Conservation (phyloP, 805 yeast species). For the Yamadazyma philogaea region DNA sequence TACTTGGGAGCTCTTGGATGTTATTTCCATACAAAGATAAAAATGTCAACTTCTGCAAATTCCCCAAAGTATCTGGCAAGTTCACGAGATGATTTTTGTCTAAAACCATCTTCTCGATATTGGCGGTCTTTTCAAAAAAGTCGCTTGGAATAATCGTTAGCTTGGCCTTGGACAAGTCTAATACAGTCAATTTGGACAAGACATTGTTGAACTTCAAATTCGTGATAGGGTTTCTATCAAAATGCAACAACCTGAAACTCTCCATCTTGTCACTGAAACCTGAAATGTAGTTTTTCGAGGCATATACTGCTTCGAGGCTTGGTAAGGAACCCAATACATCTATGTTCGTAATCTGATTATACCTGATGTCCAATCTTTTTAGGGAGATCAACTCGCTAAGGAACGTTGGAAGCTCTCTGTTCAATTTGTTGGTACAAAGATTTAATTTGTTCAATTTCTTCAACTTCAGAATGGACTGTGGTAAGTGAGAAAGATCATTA, state of each 20-base stretch:
- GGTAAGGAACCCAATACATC: constrained; percentile 57
- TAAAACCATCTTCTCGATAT: constrained; percentile 67
- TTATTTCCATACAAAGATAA: constrained; percentile 75
- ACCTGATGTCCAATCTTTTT: constrained; percentile 72
- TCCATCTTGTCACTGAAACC: constrained; percentile 62
- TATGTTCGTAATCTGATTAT: constrained; percentile 56
- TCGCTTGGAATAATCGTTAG: constrained; percentile 67
- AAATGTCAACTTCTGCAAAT: constrained; percentile 55
- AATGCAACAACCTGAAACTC: constrained; percentile 62
- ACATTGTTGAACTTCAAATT: constrained; percentile 52
- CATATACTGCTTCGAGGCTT: constrained; percentile 65
- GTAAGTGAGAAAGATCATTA: constrained; percentile 63
- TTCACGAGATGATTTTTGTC: constrained; percentile 80
- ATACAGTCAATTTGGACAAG: constrained; percentile 60
- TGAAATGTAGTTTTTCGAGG: constrained; percentile 74
- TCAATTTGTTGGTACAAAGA: constrained; percentile 68
- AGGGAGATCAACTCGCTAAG: constrained; percentile 54
- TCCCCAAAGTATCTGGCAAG: constrained; percentile 66
- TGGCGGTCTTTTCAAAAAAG: constrained; percentile 58
- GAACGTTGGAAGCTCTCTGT: constrained; percentile 49
- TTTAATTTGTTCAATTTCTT: constrained; percentile 64
- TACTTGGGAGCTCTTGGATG: constrained; percentile 64
- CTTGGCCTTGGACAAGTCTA: constrained; percentile 81
- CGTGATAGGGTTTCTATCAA: constrained; percentile 84
- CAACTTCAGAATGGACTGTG: constrained; percentile 58